These are phyloP conservation scores for Talaromyces sp. DNA, from an alignment of 2,329 filamentous ascomycete species.

Conservation along the genomic window DNA sequence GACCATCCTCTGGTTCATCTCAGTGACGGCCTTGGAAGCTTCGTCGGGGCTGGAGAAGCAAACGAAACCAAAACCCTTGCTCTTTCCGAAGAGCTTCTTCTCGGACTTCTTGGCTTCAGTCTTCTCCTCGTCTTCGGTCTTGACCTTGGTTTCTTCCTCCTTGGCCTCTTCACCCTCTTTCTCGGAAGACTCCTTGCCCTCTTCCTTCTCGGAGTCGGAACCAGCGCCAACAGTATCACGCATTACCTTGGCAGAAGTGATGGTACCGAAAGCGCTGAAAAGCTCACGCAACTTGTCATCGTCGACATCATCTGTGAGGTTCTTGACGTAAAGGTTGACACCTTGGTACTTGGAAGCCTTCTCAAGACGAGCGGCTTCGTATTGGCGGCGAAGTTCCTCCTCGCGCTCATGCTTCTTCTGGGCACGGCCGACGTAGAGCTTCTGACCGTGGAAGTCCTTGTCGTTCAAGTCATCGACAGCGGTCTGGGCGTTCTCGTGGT, in stretches of 20 bases:
- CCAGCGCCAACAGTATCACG: constrained; percentile 64
- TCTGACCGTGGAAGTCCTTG: constrained; percentile 88
- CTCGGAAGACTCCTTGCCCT: constrained; percentile 41
- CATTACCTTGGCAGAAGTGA: constrained; percentile 99
- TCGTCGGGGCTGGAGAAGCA: constrained; percentile 99
- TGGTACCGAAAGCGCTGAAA: constrained; percentile 86
- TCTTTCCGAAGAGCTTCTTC: constrained; percentile 79
- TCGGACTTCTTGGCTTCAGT: constrained; percentile 56
- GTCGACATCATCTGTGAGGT: constrained; percentile 93
- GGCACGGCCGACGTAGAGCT: constrained; percentile 94
- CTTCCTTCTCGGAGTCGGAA: constrained; percentile 28
- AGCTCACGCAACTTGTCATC: constrained; percentile 96
- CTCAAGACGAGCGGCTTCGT: constrained; percentile 94
- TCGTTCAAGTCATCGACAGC: constrained; percentile 92
- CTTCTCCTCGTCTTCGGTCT: constrained; percentile 57
- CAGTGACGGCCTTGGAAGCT: constrained; percentile 96
- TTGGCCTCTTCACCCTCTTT: constrained; percentile 41
- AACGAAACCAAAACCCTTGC: constrained; percentile 99
- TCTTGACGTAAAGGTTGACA: constrained; percentile 99
- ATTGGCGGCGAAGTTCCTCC: constrained; percentile 98
- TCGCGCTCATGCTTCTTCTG: constrained; percentile 99
- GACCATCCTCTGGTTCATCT: constrained; percentile 99
- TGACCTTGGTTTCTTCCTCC: constrained; percentile 39
- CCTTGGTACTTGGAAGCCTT: constrained; percentile 99
- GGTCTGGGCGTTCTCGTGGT: constrained; percentile 79